A percentile compares a stretch with the other conserved stretches of the same genome.
Conservation (phyloP, 2,329 filamentous ascomycete genomes). For the Trichoderma polysporum region DNA sequence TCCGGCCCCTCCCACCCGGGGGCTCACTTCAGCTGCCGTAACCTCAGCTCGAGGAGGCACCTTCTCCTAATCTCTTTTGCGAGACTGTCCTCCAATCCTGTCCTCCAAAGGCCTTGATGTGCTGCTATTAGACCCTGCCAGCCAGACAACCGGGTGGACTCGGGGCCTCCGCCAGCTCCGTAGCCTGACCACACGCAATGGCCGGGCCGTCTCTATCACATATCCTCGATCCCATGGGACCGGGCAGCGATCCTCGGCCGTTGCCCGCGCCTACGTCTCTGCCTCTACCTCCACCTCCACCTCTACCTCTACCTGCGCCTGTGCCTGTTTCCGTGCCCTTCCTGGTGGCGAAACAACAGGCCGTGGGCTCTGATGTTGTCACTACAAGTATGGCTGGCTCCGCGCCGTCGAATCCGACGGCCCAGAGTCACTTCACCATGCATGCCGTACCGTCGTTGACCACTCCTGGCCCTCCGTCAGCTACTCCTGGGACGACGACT, state of each 20-base stretch:
- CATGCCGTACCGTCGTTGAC: neutral
- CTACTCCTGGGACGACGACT: neutral
- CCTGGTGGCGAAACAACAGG: neutral
- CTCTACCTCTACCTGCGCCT: neutral
- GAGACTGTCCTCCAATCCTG: neutral
- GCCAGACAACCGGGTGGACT: neutral
- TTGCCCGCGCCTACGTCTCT: neutral
- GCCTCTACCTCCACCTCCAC: neutral
- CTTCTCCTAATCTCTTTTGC: neutral
- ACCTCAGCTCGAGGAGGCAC: neutral
- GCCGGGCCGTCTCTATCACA: conserved; percentile 35
- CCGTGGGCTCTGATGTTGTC: neutral
- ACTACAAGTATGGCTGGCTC: neutral
- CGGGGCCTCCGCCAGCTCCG: conserved; percentile 19
- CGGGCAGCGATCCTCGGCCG: conserved; percentile 18
- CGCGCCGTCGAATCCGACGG: neutral
- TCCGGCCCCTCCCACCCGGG: conserved; percentile 4
- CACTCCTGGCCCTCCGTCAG: neutral
- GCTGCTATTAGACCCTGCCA: neutral
- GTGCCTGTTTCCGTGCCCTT: neutral
- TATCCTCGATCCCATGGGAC: conserved; percentile 34
- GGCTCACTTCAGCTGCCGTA: neutral
- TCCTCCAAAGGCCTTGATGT: conserved; percentile 11
- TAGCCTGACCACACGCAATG: conserved; percentile 28
- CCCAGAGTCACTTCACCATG: neutral